Evolutionary conservation across 148 eudicot species (phyloP).

Genomic region (Vaccinium darrowii): DNA sequence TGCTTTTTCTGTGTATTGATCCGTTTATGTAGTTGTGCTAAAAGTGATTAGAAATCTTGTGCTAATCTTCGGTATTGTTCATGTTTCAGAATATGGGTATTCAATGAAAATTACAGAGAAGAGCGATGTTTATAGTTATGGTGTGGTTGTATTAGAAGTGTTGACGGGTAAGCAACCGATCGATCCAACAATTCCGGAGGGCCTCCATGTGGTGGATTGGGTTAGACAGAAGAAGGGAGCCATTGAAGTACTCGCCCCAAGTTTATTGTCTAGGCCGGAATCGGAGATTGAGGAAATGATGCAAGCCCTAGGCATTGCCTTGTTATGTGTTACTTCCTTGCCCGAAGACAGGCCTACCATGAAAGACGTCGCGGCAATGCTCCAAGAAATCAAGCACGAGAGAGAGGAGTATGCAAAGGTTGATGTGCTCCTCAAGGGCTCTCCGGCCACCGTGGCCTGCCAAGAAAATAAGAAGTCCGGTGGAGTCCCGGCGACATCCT

Average conservation of each 20-base stretch:
- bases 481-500: slow-evolving; percentile 30
- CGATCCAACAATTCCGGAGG: slow-evolving; percentile 84
- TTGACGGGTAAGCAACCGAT: slow-evolving; percentile 88
- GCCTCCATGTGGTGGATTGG: slow-evolving; percentile 81
- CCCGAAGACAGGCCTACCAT: slow-evolving; percentile 80
- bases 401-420: slow-evolving; percentile 62
- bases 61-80: neutral
- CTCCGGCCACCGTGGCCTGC: slow-evolving; percentile 17
- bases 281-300: slow-evolving; percentile 71
- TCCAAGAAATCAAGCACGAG: slow-evolving; percentile 73
- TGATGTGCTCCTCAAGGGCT: slow-evolving; percentile 46
- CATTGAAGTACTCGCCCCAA: slow-evolving; percentile 53
- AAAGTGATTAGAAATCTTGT: neutral
- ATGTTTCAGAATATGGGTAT: slow-evolving; percentile 69
- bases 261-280: slow-evolving; percentile 47
- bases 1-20: neutral
- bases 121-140: slow-evolving; percentile 87
- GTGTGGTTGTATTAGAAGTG: slow-evolving; percentile 77
- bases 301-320: slow-evolving; percentile 73
- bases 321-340: slow-evolving; percentile 56
- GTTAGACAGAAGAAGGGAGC: slow-evolving; percentile 52
- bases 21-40: neutral
- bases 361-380: slow-evolving; percentile 90
- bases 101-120: slow-evolving; percentile 86
- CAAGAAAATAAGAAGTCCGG: slow-evolving; percentile 21